Base-by-base conservation (phyloP, 495 filamentous ascomycete species). In the Endocarpon pusillum region DNA sequence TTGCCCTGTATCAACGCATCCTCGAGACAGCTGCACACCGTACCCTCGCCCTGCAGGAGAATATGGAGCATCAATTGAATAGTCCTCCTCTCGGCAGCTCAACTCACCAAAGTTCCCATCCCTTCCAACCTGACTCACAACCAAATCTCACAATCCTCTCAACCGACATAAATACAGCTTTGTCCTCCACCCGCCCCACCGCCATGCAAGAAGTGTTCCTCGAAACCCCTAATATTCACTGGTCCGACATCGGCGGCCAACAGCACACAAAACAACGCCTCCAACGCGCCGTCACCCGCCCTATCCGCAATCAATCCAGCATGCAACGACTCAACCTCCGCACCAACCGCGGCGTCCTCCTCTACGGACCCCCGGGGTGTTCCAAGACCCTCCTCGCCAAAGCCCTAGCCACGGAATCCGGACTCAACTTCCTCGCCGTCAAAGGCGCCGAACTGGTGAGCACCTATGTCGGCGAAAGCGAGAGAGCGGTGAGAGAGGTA, bases 401-500 rank as follows among this genome's bases (percentile, higher is more conserved):
- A 46, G 89, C 89, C 25, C 71, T 93, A 48, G 89, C 89, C 4
- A 93, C 83, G 18, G 85, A 91, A 49, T 76, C 80, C 15, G 81
- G 82, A 2, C 69, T 91, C 42, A 97, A 94, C 48, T 97, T 96
- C 53, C 69, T 97, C 54, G 80, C 86, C 16, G 81, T 97, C 22
- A 93, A 92, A 58, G 89, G 89, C n/a, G 81, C 84, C 20, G 89
- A 97, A 52, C 69, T 97, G 2, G 68, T 94, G 36, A 92, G 76
- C 56, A 94, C 91, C 84, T 97, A 94, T 55, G 85, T 97, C 16
- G 89, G 89, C 35, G 89, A 97, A 55, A 87, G 85, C 4, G 89
- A 97, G 58, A 75, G 86, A 6, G 74, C 78, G 18, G 64, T 97
- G 27, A 70, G 89, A 32, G 81, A 89, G 30, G 69, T 94, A 6